These are phyloP conservation scores for Cytospora chrysosperma DNA, from an alignment of 2,329 filamentous ascomycete species.

Conservation along the genomic window DNA sequence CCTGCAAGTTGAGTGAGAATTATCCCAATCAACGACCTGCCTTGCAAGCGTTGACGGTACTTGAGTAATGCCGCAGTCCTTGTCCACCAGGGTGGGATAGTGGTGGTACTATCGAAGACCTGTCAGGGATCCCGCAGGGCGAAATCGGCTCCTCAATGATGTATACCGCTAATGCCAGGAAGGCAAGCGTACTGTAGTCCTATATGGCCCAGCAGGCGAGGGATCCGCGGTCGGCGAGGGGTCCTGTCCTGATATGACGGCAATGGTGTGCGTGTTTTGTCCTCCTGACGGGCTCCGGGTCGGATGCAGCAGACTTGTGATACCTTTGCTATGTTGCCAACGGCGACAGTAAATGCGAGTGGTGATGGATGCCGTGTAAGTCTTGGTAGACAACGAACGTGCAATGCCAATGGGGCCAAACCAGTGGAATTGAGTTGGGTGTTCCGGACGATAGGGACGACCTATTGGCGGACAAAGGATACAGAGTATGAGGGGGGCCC, in stretches of 20 bases:
- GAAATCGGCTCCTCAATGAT: slow-evolving; percentile 17
- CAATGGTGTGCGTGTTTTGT: slow-evolving; percentile 22
- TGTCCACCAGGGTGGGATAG: slow-evolving; percentile 11
- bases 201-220: slow-evolving; percentile 1
- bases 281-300: slow-evolving; percentile 17
- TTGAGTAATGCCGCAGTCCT: not conserved
- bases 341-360: slow-evolving; percentile 10
- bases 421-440: not conserved
- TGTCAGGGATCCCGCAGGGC: slow-evolving; percentile 10
- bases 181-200: slow-evolving; percentile 7
- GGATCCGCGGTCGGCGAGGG: slow-evolving; percentile 14
- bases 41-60: slow-evolving; percentile 23
- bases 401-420: not conserved
- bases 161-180: slow-evolving; percentile 20
- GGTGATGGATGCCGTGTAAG: not conserved
- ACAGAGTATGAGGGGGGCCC: not conserved
- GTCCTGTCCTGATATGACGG: slow-evolving; percentile 15
- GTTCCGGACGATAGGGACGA: not conserved
- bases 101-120: slow-evolving; percentile 2
- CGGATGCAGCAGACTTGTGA: slow-evolving; percentile 11
- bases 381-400: slow-evolving; percentile 2
- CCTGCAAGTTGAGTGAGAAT: slow-evolving; percentile 8
- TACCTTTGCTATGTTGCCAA: slow-evolving; percentile 6
- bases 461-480: not conserved
- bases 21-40: slow-evolving; percentile 21